A percentile compares a stretch with the other conserved stretches of the same genome.
Evolutionary conservation across 1,284 basidiomycete genomes (phyloP).

Genomic region (Puccinia novopanici): DNA sequence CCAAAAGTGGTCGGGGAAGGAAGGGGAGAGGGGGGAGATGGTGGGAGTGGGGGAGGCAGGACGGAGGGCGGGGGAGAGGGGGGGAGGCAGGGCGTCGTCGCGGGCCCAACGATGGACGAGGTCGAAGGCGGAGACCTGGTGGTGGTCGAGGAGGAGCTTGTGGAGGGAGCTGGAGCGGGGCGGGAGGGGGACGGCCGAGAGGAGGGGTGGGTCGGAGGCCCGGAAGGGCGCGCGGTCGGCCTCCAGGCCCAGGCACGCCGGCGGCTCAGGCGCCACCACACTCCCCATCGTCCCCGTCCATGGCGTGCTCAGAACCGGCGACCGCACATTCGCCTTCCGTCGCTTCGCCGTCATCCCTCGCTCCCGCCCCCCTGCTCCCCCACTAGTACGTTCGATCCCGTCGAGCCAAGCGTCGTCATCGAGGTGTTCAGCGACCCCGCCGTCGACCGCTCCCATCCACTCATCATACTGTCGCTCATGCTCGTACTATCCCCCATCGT

Average conservation of each 20-base stretch:
- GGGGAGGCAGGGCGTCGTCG: background rate
- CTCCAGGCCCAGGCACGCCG: no score
- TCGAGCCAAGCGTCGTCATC: background rate
- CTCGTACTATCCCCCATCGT: background rate
- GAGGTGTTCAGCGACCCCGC: background rate
- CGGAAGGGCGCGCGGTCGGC: background rate
- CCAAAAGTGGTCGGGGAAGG: background rate
- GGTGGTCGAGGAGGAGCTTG: conserved; percentile 10
- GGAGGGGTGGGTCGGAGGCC: background rate
- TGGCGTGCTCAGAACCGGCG: no score
- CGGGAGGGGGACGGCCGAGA: background rate
- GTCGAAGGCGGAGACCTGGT: conserved; percentile 17
- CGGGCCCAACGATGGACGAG: conserved; percentile 25
- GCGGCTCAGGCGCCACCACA: no score
- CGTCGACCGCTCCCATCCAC: background rate
- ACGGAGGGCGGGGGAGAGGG: background rate
- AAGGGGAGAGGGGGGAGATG: no score
- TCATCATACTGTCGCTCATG: background rate
- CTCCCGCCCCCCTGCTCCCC: background rate
- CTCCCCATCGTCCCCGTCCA: no score
- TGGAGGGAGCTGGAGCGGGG: background rate
- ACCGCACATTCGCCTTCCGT: background rate
- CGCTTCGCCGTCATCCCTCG: background rate
- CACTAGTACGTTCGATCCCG: background rate
- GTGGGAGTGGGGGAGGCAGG: background rate